Conservation (phyloP, 2,329 filamentous ascomycete species). For the Trichocomaceae sp. region DNA sequence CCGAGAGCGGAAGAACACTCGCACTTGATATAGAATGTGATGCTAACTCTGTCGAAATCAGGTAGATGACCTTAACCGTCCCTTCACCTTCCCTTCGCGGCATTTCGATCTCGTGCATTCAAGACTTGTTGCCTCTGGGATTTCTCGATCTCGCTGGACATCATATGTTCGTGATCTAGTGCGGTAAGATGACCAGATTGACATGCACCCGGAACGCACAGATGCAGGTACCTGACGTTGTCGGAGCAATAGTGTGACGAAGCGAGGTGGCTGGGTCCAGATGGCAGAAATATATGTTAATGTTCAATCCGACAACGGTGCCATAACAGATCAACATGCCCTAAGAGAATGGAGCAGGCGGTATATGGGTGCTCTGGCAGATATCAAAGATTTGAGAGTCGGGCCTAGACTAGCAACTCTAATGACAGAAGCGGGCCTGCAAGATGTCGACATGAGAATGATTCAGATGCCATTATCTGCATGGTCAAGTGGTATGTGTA, state of each 20-base stretch:
- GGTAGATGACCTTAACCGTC: conserved; percentile 64
- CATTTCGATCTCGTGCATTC: conserved; percentile 82
- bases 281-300: conserved; percentile 84
- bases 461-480: conserved; percentile 62
- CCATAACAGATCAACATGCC: conserved; percentile 61
- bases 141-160: conserved; percentile 65
- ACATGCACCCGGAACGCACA: neutral
- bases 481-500: conserved; percentile 58
- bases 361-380: conserved; percentile 57
- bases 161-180: conserved; percentile 71
- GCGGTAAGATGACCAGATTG: conserved; percentile 27
- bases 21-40: neutral
- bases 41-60: conserved; percentile 17
- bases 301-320: conserved; percentile 77
- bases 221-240: conserved; percentile 2
- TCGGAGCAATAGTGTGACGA: conserved; percentile 41
- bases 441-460: conserved; percentile 59
- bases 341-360: conserved; percentile 59
- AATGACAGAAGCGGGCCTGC: conserved; percentile 59
- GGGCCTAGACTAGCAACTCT: conserved; percentile 54
- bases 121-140: conserved; percentile 53
- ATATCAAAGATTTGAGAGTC: conserved; percentile 60
- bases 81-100: conserved; percentile 61
- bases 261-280: conserved; percentile 76
- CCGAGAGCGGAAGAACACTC: neutral